phyloP scores from a whole-genome alignment of 2,329 filamentous ascomycete species.

The Talaromyces funiculosus region DNA sequence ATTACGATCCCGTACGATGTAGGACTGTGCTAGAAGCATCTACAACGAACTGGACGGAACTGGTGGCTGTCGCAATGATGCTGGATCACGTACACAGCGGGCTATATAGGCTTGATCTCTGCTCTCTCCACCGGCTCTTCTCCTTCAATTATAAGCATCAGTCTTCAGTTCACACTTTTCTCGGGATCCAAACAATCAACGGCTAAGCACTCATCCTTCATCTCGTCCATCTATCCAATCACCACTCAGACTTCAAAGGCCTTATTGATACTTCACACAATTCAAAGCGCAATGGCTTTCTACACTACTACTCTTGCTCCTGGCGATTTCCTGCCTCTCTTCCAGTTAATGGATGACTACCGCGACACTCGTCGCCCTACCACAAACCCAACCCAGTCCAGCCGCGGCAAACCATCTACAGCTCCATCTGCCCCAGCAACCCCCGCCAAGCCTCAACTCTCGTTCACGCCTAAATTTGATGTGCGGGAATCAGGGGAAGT shows the following conservation, averaged over 20 bases:
- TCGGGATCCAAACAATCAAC: not conserved
- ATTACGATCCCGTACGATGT: not conserved
- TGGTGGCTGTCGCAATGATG: not conserved
- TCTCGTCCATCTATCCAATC: not conserved
- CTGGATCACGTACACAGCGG: not conserved
- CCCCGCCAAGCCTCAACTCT: slow-evolving; percentile 16
- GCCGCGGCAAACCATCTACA: not conserved
- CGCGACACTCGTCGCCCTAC: slow-evolving; percentile 28
- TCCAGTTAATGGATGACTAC: slow-evolving; percentile 40
- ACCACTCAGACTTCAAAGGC: not conserved
- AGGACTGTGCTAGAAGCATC: slow-evolving; percentile 7
- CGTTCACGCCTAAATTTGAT: slow-evolving; percentile 40
- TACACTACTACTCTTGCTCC: slow-evolving; percentile 28
- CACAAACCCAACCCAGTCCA: slow-evolving; percentile 7
- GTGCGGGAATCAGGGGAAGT: slow-evolving; percentile 37
- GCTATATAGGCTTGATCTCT: slow-evolving; percentile 3
- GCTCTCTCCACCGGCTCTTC: not conserved
- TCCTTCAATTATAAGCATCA: not conserved
- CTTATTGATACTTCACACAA: not conserved
- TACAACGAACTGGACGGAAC: not conserved
- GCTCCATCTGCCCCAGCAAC: not conserved
- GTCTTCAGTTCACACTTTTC: not conserved
- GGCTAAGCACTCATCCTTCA: not conserved
- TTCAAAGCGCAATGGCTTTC: slow-evolving; percentile 32
- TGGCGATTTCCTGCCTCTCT: slow-evolving; percentile 36